Conservation (phyloP, 768 basidiomycete species). For the Pleurotus cornucopiae region DNA sequence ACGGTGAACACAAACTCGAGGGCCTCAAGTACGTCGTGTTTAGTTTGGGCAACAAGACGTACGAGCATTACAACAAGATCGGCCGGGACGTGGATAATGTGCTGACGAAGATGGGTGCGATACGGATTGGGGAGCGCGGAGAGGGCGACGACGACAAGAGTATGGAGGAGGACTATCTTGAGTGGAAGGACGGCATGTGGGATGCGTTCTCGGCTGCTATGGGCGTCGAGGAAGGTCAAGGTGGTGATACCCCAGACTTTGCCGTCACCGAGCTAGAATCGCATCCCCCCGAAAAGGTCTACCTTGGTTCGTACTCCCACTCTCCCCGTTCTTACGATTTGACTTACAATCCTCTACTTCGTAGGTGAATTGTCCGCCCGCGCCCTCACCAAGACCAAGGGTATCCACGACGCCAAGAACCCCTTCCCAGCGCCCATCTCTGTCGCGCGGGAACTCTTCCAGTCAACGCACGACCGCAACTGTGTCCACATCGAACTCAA, state of each 20-base stretch:
- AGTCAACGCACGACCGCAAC: conserved; percentile 68
- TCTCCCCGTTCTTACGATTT: background rate
- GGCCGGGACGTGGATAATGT: conserved; percentile 72
- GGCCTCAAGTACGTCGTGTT: conserved; percentile 95
- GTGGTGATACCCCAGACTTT: conserved; percentile 93
- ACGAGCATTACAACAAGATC: conserved; percentile 95
- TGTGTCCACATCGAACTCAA: conserved; percentile 94
- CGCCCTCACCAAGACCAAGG: conserved; percentile 88
- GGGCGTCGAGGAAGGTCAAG: conserved; percentile 93
- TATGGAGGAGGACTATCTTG: conserved; percentile 99
- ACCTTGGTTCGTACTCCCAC: conserved; percentile 58
- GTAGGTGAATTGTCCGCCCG: conserved; percentile 92
- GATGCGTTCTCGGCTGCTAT: conserved; percentile 77
- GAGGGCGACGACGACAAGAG: conserved; percentile 99
- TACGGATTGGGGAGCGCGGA: conserved; percentile 82
- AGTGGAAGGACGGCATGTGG: conserved; percentile 99
- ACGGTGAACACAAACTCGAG: conserved; percentile 67
- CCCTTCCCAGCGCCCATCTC: conserved; percentile 86
- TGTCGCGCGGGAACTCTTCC: conserved; percentile 80
- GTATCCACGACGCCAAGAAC: conserved; percentile 98
- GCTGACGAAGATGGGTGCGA: conserved; percentile 75
- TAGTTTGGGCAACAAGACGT: conserved; percentile 87
- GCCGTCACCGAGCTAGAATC: conserved; percentile 78
- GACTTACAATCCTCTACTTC: background rate
- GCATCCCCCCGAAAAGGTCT: conserved; percentile 84